Evolutionary conservation across 345 rosid species (phyloP).

Genomic region (Hevea brasiliensis): DNA sequence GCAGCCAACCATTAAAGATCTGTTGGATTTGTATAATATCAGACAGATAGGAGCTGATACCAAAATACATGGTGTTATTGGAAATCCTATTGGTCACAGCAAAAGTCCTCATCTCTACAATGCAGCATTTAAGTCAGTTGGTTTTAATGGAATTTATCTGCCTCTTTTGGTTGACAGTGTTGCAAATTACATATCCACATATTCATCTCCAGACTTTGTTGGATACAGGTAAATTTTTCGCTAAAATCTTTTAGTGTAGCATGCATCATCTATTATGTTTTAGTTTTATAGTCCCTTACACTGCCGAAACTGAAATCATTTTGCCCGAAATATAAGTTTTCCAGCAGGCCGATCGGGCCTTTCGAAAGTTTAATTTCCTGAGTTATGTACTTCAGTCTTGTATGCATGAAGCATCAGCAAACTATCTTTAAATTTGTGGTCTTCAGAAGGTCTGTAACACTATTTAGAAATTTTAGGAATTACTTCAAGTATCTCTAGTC

Average conservation of each 20-base stretch:
- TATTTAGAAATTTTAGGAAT: background rate
- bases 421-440: background rate
- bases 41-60: constrained; percentile 55
- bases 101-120: constrained; percentile 63
- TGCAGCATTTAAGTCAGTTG: constrained; percentile 46
- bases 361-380: background rate
- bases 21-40: constrained; percentile 52
- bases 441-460: background rate
- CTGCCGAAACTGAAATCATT: background rate
- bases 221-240: constrained; percentile 53
- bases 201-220: constrained; percentile 50
- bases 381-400: too few species aligned
- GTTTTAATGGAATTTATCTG: constrained; percentile 56
- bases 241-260: background rate
- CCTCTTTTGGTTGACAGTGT: constrained; percentile 56
- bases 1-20: constrained; percentile 52
- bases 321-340: background rate
- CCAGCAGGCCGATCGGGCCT: background rate
- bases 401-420: too few species aligned
- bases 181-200: constrained; percentile 44
- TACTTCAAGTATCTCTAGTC: too few species aligned
- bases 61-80: constrained; percentile 63
- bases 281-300: background rate
- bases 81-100: constrained; percentile 67
- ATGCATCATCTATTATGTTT: background rate